Base-by-base conservation (phyloP, 1,284 basidiomycete genomes). In the Puccinia polysora region DNA sequence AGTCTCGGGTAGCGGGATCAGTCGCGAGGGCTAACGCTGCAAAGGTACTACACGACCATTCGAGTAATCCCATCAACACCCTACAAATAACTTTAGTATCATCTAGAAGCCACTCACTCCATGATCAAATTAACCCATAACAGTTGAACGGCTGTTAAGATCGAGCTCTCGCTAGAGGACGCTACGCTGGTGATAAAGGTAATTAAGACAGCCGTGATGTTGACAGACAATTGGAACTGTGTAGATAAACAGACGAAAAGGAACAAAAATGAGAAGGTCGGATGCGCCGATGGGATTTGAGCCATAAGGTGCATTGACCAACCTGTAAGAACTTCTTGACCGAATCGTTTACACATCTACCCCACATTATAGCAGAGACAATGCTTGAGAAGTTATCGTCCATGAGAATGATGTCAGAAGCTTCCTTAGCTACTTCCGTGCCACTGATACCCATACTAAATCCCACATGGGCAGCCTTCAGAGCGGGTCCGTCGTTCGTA, bases 371-470 rank as follows among this genome's bases (percentile, higher is more conserved):
- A 60, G 74, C 74, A 45, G 63, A 59, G 1, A 75, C 74, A 18
- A 75, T 70, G 28, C 69, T 74, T 4, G 74, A 53, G 56, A 75
- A 75, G 50, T 75, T 65, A 38, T 70, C 67, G 74, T 82, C 81
- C 92, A 97, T 96, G 59, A 98, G 86, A 77, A 98, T 95, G 78
- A 99, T 97, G 79, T 98, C 96, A 8, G 93, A 97, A 1, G 96
- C 96, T 81, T 97, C 94, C 82, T 98, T 97, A 65, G 96, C 96
- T 25, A 98, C 93, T 80, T 99, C 96, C 1, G 96, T 98, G 45
- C 96, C 96, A 49, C 94, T 88, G 76, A 99, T 92, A 79, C 96
- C 96, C 96, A 99, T 99, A 18, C 36, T 53, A 20, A 58, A 69
- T 20, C 50, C 72, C 18, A 73, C 73, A 59, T 63, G 62, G 5